Evolutionary conservation across 2,329 filamentous ascomycete genomes (phyloP).

Genomic region (Lecanicillium sp.): DNA sequence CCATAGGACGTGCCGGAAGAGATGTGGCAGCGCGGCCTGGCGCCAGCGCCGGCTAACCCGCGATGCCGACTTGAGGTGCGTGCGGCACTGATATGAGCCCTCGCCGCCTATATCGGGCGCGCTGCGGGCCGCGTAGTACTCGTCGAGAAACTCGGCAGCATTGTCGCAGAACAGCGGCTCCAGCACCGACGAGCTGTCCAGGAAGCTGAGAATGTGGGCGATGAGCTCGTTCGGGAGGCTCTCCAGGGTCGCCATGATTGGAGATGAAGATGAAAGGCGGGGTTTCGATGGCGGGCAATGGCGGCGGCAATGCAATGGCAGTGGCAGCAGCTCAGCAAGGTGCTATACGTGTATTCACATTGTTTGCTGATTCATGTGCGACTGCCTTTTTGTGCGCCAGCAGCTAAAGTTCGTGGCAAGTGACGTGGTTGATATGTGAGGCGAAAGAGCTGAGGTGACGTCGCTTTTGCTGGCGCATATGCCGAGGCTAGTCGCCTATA

Average conservation of each 20-base stretch:
- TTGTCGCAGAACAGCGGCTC: constrained; percentile 36
- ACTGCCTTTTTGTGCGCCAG: too few relatives aligned
- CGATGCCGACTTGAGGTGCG: constrained; percentile 48
- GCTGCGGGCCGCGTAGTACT: constrained; percentile 27
- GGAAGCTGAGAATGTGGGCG: constrained; percentile 45
- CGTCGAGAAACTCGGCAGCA: constrained; percentile 33
- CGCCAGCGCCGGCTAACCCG: constrained; percentile 47
- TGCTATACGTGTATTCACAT: too few relatives aligned
- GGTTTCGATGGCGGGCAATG: not conserved
- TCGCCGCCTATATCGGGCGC: not conserved
- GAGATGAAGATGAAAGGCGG: not conserved
- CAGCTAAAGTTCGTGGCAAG: too few relatives aligned
- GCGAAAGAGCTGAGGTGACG: too few relatives aligned
- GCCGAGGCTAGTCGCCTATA: too few relatives aligned
- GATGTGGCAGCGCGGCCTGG: constrained; percentile 38
- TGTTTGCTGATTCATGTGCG: too few relatives aligned
- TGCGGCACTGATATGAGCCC: not conserved
- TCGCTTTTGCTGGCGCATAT: too few relatives aligned
- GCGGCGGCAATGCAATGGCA: not conserved
- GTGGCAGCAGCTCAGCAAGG: too few relatives aligned
- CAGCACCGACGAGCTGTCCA: constrained; percentile 43
- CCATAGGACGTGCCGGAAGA: constrained; percentile 51
- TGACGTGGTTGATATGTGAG: too few relatives aligned
- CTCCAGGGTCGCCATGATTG: constrained; percentile 13
- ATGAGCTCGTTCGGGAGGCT: constrained; percentile 55